phyloP scores from a whole-genome alignment of 176 grass and related monocot species.

The Neostapfia colusana region DNA sequence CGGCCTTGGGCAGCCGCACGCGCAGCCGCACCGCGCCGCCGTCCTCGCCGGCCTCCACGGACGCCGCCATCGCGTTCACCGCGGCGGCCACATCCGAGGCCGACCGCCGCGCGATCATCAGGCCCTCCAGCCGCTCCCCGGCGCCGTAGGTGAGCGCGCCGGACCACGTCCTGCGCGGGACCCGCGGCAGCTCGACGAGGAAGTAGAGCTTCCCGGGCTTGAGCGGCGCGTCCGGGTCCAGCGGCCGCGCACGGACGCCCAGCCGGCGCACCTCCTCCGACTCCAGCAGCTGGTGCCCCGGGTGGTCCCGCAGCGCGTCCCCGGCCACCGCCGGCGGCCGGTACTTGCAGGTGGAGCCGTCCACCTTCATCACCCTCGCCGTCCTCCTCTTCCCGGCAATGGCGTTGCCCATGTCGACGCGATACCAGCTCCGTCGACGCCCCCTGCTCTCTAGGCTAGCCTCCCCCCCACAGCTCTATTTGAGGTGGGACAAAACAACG shows the following conservation, averaged over 20 bases:
- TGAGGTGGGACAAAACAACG: not conserved
- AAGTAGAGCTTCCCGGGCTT: slow-evolving; percentile 81
- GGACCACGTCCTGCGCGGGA: slow-evolving; percentile 57
- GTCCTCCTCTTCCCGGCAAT: slow-evolving; percentile 56
- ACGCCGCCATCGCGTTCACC: not conserved
- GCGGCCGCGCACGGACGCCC: slow-evolving; percentile 56
- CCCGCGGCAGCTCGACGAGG: slow-evolving; percentile 60
- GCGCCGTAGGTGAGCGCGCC: slow-evolving; percentile 45
- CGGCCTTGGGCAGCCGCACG: slow-evolving; percentile 66
- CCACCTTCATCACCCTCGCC: slow-evolving; percentile 80
- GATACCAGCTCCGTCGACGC: too few species aligned
- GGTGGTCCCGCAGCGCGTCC: slow-evolving; percentile 56
- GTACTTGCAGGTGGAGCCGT: slow-evolving; percentile 64
- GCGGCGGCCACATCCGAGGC: slow-evolving; percentile 46
- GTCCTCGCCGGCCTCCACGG: not conserved
- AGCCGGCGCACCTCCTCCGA: slow-evolving; percentile 66
- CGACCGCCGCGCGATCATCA: slow-evolving; percentile 66
- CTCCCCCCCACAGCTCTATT: not conserved
- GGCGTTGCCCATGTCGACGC: slow-evolving; percentile 62
- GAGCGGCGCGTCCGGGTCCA: slow-evolving; percentile 57
- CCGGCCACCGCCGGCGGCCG: slow-evolving; percentile 40
- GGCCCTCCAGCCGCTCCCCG: slow-evolving; percentile 63
- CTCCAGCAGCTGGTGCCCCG: slow-evolving; percentile 62
- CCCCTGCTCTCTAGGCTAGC: not conserved
- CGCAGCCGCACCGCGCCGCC: slow-evolving; percentile 50